Base-by-base conservation (phyloP, 2,329 filamentous ascomycete genomes). In the Penicillium polonicum region DNA sequence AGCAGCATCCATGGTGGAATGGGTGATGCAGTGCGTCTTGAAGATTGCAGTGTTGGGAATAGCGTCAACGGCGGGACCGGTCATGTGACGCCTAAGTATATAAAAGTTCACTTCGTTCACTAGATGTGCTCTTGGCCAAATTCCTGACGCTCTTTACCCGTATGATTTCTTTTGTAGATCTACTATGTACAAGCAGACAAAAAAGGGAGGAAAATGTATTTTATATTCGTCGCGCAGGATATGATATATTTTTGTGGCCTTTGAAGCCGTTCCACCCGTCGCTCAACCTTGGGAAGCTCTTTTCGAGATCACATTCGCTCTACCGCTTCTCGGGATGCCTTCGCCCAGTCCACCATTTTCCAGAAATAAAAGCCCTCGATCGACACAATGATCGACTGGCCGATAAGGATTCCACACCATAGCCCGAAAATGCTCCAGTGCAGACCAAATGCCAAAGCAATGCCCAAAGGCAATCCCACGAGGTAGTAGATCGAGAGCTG, bases 401-500 rank as follows among this genome's bases (percentile, higher is more conserved):
- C 92, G 60, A 93, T 71, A 0, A 86, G 86, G 2, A 90, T 83
- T 21, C 89, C 89, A 19, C 80, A 77, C 92, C 92, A 96, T 27
- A 96, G 76, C 0, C 92, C 92, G 50, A 84, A 80, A 45, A 96
- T 76, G 54, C 85, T 84, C 90, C 88, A 93, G 17, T 81, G 81
- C 4, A 91, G 77, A 0, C 85, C 88, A 72, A 96, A 95, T 0
- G 86, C 88, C 0, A 88, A 83, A 6, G 82, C 84, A 61, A 96
- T 87, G 27, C 87, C 89, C 27, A 95, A 83, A 0, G 92, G 92
- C 71, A 96, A 79, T 0, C 90, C 92, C 10, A 96, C 82, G 25
- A 84, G 76, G 72, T 96, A 96, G 75, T 96, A 96, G 12, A 88
- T 86, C 41, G 90, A 83, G 7, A 96, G 76, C 68, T 92, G 93